Base-by-base conservation (phyloP, 805 yeast species). In the Cyberlindnera maclurae region DNA sequence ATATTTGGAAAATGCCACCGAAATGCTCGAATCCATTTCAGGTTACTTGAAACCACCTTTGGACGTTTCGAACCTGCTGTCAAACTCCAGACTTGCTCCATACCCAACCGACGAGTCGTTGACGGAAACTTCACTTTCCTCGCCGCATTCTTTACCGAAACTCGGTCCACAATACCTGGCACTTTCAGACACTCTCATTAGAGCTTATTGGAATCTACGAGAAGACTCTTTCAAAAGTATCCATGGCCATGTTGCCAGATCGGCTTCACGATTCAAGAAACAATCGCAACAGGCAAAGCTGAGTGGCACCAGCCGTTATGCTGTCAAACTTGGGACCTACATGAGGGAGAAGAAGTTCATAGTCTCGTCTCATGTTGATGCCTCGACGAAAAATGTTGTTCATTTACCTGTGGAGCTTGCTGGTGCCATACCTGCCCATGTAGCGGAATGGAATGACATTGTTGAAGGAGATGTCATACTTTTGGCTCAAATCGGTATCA, bases 231-330 rank as follows among this genome's bases (percentile, higher is more conserved):
- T 44, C 15, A 15, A 15, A 1, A 36, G 34, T 3, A 34, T 51
- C 4, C 4, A 18, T 4, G 20, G 30, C 1, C 57, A 54, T 37
- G 12, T 52, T 4, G 11, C 16, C 8, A 31, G 31, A 10, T 43
- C 50, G 2, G 26, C 41, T 5, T 3, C 41, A 4, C 41, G 52
- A 34, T 49, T 52, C 33, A 45, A 36, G 15, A 32, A 26, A 13
- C 42, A 39, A 12, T 32, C 36, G 15, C 35, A 37, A 5, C 37
- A 38, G 15, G 34, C 30, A 8, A 46, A 44, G 15, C 5, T 51
- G 7, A 37, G 36, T 7, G 57, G 57, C 1, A 13, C 40, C 6
- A 47, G 53, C 35, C 47, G 48, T n/a, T 47, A 51, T 37, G 54
- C 34, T 6, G 26, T 39, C 17, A 44, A 33, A 16, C 10, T 43